Percentiles rank a stretch among this genome's conserved stretches.
These are phyloP conservation scores for Annulohypoxylon stygium DNA, from an alignment of 495 filamentous ascomycete species.

Conservation along the genomic window DNA sequence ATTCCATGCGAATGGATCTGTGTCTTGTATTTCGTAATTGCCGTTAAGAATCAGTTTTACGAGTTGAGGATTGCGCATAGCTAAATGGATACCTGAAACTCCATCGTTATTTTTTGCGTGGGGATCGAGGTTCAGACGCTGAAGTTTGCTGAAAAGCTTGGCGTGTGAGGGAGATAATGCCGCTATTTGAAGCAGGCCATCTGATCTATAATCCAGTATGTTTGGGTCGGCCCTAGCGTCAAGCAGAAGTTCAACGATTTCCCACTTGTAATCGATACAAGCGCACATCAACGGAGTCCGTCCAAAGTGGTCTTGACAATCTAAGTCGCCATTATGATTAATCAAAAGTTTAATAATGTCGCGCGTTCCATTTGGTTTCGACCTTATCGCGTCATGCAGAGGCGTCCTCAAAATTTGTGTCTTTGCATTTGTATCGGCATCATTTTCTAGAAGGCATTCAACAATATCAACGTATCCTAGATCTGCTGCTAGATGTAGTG, in stretches of 20 bases:
- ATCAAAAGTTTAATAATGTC: background rate
- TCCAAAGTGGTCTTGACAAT: background rate
- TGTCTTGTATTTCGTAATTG: slow-evolving; percentile 4
- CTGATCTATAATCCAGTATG: background rate
- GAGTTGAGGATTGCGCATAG: slow-evolving; percentile 1
- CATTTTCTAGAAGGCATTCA: slow-evolving; percentile 1
- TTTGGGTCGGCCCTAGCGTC: background rate
- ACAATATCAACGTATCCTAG: background rate
- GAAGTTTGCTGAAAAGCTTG: background rate
- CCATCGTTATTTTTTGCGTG: background rate
- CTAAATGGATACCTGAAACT: slow-evolving; percentile 1
- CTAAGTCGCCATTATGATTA: background rate
- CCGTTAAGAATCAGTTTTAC: background rate
- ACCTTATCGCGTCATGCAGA: background rate
- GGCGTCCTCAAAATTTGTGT: background rate
- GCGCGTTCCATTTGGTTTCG: background rate
- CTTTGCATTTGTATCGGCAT: background rate
- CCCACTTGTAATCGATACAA: background rate
- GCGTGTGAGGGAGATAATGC: background rate
- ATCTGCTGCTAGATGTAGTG: background rate
- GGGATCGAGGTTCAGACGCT: background rate
- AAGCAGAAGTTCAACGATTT: background rate
- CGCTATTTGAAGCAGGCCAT: background rate
- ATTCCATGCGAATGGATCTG: slow-evolving; percentile 5
- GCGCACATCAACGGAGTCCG: slow-evolving; percentile 2